Percentiles rank a stretch among this genome's conserved stretches.
These are phyloP conservation scores for Adansonia rubrostipa DNA, from an alignment of 441 rosid species.

Conservation along the genomic window DNA sequence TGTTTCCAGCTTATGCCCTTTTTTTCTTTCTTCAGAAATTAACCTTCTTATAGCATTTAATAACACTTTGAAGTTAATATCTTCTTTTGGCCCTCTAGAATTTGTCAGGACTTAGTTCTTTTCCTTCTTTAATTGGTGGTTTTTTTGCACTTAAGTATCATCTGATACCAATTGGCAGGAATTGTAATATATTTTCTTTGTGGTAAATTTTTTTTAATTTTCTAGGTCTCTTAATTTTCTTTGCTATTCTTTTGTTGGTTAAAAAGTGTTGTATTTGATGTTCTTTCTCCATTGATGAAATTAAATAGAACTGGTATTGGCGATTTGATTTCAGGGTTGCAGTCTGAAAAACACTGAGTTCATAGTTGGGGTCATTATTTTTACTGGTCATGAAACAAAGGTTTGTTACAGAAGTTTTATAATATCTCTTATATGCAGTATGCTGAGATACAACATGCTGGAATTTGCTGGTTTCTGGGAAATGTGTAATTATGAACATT, in stretches of 20 bases:
- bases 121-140: not conserved
- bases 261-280: not conserved
- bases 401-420: conserved; percentile 42
- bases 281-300: conserved; percentile 26
- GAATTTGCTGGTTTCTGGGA: not conserved
- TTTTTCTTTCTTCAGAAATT: not conserved
- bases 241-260: conserved; percentile 11
- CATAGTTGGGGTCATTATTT: conserved; percentile 83
- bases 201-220: not conserved
- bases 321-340: conserved; percentile 79
- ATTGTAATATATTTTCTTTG: not conserved
- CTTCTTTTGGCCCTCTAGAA: not conserved
- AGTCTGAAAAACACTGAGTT: conserved; percentile 95
- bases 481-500: not conserved
- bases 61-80: conserved; percentile 8
- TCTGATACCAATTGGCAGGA: not conserved
- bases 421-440: not conserved
- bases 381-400: conserved; percentile 98
- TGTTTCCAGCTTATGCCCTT: not conserved
- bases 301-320: conserved; percentile 20
- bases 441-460: not conserved
- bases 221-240: not conserved
- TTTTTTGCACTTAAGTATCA: not conserved
- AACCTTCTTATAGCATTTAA: not conserved
- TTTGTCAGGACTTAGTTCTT: conserved; percentile 2